Base-by-base conservation (phyloP, 495 filamentous ascomycete genomes). In the Sordaria brevicollis region DNA sequence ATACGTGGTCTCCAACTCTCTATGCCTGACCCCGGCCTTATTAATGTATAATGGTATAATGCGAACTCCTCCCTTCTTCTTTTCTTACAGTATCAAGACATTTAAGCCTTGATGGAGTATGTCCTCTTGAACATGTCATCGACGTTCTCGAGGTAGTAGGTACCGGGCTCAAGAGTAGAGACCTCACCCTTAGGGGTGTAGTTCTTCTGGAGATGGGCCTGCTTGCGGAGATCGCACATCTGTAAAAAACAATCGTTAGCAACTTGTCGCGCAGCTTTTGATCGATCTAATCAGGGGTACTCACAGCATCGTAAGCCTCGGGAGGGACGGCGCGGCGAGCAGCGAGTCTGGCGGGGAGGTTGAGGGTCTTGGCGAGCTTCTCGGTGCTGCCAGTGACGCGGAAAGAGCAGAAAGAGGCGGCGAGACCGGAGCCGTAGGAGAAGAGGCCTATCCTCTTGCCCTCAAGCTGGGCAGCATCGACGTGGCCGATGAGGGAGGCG, bases 71-170 rank as follows among this genome's bases (percentile, higher is more conserved):
- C 13, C 29, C 21, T 15, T 17, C 34, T 9, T 67, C 43, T 65
- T 19, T 70, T 19, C 35, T 70, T 66, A 10, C 65, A 39, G n/a
- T 41, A 37, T 66, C 13, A 35, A 34, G 35, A 66, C 38, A 21
- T 75, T 83, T 90, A 99, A 80, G 88, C 90, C 88, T 97, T 95
- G 83, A 97, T 80, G 70, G 86, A 85, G 83, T 99, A 98, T 72
- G 85, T 86, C 74, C 95, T 87, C 80, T 93, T 89, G 91, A 94
- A 99, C 93, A 97, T 96, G 75, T 93, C 93, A 74, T 99, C 94
- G 38, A 99, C 84, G 73, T 89, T 87, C 72, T 89, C 90, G 67
- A 98, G 86, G 83, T 97, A 99, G 85, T 98, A 99, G 15, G 91
- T 90, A 62, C 90, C 91, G 69, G 87, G 83, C 72, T 83, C 78